phyloP scores from a whole-genome alignment of 352 stramenopile species.

The Phytopythium delawarense region DNA sequence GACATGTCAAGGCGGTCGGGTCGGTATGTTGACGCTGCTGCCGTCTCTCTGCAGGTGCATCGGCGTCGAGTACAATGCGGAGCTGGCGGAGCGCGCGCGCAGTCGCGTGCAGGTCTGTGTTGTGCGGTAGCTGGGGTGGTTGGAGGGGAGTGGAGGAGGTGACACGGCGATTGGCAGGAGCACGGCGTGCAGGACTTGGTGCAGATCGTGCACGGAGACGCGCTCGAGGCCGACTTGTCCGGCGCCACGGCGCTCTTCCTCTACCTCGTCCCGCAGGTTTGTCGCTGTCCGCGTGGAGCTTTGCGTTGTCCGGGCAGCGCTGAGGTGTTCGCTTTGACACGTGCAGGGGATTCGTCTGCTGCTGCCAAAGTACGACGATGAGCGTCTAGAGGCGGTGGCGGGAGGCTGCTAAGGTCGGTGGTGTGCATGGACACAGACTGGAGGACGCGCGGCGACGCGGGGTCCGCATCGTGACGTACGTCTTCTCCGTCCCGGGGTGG shows the following conservation, averaged over 20 bases:
- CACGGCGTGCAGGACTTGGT: conserved; percentile 37
- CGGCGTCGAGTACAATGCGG: conserved; percentile 74
- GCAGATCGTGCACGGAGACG: conserved; percentile 58
- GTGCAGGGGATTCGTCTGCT: conserved; percentile 62
- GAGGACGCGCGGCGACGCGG: conserved; percentile 53
- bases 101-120: conserved; percentile 38
- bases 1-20: too few species aligned
- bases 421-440: too few species aligned
- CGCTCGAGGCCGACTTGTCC: conserved; percentile 54
- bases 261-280: conserved; percentile 75
- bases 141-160: too few species aligned
- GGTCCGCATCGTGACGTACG: conserved; percentile 78
- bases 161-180: too few species aligned
- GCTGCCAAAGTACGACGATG: conserved; percentile 69
- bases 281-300: conserved; percentile 13
- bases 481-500: conserved; percentile 81
- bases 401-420: too few species aligned
- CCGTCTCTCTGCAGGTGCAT: conserved; percentile 39
- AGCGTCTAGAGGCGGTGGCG: background rate
- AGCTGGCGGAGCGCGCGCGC: conserved; percentile 45
- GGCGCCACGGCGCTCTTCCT: conserved; percentile 68
- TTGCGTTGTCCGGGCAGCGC: background rate
- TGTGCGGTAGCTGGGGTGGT: too few species aligned
- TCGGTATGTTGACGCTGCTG: background rate
- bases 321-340: background rate